Evolutionary conservation across 2,329 filamentous ascomycete genomes (phyloP), one percentile per base, ranked within the genome.

Genomic region (Trichoderma sp.): DNA sequence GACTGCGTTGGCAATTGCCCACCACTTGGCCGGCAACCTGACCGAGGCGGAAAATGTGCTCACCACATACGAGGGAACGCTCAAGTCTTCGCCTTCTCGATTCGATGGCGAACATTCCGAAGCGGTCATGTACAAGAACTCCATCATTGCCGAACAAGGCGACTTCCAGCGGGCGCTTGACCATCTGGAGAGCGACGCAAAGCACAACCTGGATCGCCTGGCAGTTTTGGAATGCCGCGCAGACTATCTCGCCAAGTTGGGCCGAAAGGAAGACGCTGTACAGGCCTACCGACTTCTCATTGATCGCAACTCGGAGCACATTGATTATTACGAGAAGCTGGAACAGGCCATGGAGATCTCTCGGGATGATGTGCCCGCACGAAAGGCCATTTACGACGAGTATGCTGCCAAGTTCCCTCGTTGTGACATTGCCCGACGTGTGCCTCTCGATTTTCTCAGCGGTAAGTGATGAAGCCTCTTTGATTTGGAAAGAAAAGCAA

Each of bases 1-100:
- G 96, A 98, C 96, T 5, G 96, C 93, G n/a, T 83, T 99, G 71
- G 96, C 96, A 52, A 92, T 98, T 69, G 96, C 95, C 43, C 89
- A 97, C 78, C 96, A 99, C 76, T 85, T 99, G 64, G 87, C 90
- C n/a, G 96, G 95, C 1, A 92, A 97, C 77, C 84, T 96, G 71
- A 82, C 86, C 56, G 92, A 96, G 75, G 96, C 96, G 35, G 96
- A 99, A 82, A 93, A 94, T 75, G 92, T 97, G 52, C 83, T 99
- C 74, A 93, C 89, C 58, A 96, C 92, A 19, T 99, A 95, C 79
- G 96, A 99, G 81, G 93, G 96, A 72, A 98, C 95, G 0, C 80
- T 99, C 72, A 97, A 97, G 82, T 87, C 87, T 14, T 87, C 90
- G 11, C 93, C 94, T 1, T 87, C 89, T 14, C 91, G 91, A 77